These are phyloP conservation scores for Clitopilus hobsonii DNA, from an alignment of 768 basidiomycete genomes.

Conservation along the genomic window DNA sequence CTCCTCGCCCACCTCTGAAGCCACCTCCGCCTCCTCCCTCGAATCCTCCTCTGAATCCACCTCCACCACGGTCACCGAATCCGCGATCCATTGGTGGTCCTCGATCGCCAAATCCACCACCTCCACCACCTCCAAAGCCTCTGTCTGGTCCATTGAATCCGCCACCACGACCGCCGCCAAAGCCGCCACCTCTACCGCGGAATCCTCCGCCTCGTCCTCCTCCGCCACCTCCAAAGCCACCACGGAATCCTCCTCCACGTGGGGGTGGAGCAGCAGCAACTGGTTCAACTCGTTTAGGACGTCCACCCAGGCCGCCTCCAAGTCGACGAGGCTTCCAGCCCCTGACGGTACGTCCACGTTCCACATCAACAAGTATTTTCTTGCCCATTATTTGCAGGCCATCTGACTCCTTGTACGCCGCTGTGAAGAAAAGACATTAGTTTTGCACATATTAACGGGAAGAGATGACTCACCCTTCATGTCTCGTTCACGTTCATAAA, in stretches of 20 bases:
- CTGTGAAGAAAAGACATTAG: constrained; percentile 29
- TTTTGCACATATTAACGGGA: constrained; percentile 5
- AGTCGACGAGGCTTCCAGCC: constrained; percentile 97
- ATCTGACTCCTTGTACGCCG: constrained; percentile 98
- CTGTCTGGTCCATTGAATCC: constrained; percentile 35
- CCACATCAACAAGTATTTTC: constrained; percentile 94
- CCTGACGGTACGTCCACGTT: constrained; percentile 94
- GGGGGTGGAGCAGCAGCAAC: constrained; percentile 27
- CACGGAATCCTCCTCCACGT: constrained; percentile 35
- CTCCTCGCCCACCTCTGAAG: constrained; percentile 29
- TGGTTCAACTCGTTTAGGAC: constrained; percentile 75
- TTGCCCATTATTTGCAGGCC: constrained; percentile 95
- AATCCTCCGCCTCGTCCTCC: constrained; percentile 46
- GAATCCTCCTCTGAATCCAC: constrained; percentile 34
- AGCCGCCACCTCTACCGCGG: constrained; percentile 95
- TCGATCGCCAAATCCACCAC: constrained; percentile 26
- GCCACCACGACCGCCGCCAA: constrained; percentile 37
- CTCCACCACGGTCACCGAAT: constrained; percentile 20
- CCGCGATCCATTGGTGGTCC: constrained; percentile 14
- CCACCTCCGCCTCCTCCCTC: constrained; percentile 39
- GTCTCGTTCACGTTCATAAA: constrained; percentile 96
- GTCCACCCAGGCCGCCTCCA: constrained; percentile 98
- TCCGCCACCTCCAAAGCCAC: constrained; percentile 41
- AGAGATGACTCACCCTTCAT: constrained; percentile 80
- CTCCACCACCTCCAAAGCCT: constrained; percentile 32